Conservation (phyloP, 2,329 filamentous ascomycete species). For the Colletotrichum sp. region DNA sequence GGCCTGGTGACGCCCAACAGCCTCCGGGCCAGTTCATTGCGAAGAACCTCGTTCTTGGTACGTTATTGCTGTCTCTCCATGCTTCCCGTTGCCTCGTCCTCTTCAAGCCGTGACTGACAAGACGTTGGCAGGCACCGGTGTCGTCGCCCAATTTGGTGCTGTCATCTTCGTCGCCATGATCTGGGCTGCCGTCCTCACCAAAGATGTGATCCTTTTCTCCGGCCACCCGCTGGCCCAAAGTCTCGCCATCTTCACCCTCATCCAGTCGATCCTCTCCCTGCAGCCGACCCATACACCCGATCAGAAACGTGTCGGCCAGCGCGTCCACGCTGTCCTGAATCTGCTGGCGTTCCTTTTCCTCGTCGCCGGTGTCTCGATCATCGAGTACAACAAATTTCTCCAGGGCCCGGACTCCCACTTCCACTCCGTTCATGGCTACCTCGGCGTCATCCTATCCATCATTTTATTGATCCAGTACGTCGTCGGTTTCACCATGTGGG, state of each 20-base stretch:
- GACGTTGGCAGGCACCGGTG: constrained; percentile 70
- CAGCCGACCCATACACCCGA: constrained; percentile 82
- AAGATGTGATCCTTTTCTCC: constrained; percentile 80
- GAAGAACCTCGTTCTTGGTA: constrained; percentile 79
- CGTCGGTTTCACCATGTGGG: constrained; percentile 86
- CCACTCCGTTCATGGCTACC: constrained; percentile 78
- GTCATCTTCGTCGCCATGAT: constrained; percentile 77
- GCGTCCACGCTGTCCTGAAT: constrained; percentile 74
- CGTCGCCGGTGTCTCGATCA: constrained; percentile 69
- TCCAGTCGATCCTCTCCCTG: constrained; percentile 82
- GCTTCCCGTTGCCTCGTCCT: not conserved
- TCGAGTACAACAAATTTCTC: constrained; percentile 83
- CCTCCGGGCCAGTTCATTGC: constrained; percentile 65
- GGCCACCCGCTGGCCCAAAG: constrained; percentile 79
- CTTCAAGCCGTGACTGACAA: not conserved
- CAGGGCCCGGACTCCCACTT: constrained; percentile 72
- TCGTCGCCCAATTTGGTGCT: constrained; percentile 79
- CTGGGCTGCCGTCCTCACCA: constrained; percentile 78
- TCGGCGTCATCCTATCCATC: constrained; percentile 79
- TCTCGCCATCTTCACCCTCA: constrained; percentile 73
- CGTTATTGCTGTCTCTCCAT: constrained; percentile 49
- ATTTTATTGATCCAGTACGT: constrained; percentile 74
- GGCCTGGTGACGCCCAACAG: constrained; percentile 76
- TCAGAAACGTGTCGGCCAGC: constrained; percentile 71
- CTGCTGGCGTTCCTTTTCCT: constrained; percentile 66